Evolutionary conservation across 371 early-diverging fungal species (phyloP), one percentile per base, ranked within the genome.

Genomic region (Mortierella sp.): DNA sequence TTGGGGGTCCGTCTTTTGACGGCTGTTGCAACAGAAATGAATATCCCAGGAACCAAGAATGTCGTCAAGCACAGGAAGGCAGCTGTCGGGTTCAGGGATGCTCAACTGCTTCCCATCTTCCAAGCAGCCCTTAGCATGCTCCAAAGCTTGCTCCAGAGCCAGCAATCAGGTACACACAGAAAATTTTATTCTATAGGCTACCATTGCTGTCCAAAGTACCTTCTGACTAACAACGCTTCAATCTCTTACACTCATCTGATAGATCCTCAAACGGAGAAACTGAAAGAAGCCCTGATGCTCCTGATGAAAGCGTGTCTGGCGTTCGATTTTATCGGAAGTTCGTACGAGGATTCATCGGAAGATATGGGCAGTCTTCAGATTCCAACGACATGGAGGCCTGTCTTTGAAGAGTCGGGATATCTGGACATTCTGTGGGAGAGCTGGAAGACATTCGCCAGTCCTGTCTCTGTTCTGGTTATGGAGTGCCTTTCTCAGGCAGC

Each of bases 291-390:
- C 48, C 89, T 93, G 32, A 77, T 97, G 70, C 82, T 84, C 76
- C 89, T 97, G 38, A 88, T 97, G 78, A 85, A 92, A 49, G 93
- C 92, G 44, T 96, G 96, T 75, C 84, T 97, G 63, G 89, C 91
- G 0, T 98, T 96, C 89, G 97, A 97, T 84, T 98, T 98, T 83
- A 95, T 95, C 48, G 97, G 97, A 44, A 93, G 97, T 32, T 92
- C 93, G 55, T 91, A 94, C 8, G 97, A 97, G 78, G 97, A 97
- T 76, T 93, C 97, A 14, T 93, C 93, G 4, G 97, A 97, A 79
- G 97, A 98, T 72, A 89, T 91, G 49, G 96, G 95, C 46, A 92
- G 92, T 27, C 91, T 96, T 71, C 94, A 97, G 89, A 93, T 96
- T n/a, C 97, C 97, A 18, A 88, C 93, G 35, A 82, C 91, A 27